Evolutionary conservation across 2,329 filamentous ascomycete species (phyloP), one percentile per base, ranked within the genome.

Genomic region (Clonostachys solani): DNA sequence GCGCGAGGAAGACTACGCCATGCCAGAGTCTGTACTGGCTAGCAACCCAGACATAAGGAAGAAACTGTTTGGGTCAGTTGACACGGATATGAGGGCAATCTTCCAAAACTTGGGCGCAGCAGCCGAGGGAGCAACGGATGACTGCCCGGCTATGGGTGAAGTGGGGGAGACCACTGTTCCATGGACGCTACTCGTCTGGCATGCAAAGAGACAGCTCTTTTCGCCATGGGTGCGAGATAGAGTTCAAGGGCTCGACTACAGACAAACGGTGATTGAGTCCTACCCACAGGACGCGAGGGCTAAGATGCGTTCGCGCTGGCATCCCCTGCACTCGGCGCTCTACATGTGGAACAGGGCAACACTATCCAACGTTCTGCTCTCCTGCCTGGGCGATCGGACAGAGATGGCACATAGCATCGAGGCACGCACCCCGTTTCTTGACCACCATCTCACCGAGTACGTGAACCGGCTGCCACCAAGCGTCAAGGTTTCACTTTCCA

Each of bases 1-100:
- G 3, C 65, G 68, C 12, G 77, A 80, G 52, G 54, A 67, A 2
- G 78, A 81, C 51, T 44, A 45, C 8, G 51, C 67, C n/a, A 62
- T 59, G 58, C 56, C 60, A 1, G 52, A 61, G 1, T n/a, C 43
- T 56, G 57, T n/a, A 41, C 54, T 51, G 42, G 37, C 45, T 12
- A 19, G 35, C 7, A 37, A 52, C 17, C 6, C n/a, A 10, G 47
- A 40, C 12, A 36, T 49, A 8, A 16, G 50, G 3, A 33, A 48
- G 10, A 15, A 41, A 2, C 6, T 50, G 19, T 43, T 23, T 5
- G 18, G 15, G 15, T 12, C n/a, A 12, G 44, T 33, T 8, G 7
- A 19, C 17, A 16, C 12, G 16, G 44, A 46, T n/a, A 40, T 46
- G 44, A 46, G 33, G 16, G 18, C 34, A n/a, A 40, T 46, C 19